These are phyloP conservation scores for Juglanconis oblonga DNA, from an alignment of 2,329 filamentous ascomycete genomes.

Conservation along the genomic window DNA sequence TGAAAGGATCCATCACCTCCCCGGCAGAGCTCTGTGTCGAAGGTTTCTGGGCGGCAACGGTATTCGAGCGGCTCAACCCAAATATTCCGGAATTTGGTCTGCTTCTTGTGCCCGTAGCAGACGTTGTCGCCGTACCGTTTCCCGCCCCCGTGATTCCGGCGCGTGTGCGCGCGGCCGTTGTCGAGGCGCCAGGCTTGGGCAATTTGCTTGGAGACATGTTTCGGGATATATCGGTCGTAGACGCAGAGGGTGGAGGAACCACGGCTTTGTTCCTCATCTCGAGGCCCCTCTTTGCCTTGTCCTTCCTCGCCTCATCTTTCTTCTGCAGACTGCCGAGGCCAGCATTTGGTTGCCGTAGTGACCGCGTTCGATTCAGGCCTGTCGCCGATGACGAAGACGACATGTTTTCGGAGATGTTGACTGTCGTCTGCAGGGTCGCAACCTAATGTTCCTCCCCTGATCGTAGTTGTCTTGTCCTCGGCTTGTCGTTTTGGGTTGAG, in stretches of 20 bases:
- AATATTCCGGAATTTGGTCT: constrained; percentile 24
- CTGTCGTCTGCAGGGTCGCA: background rate
- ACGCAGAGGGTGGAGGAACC: background rate
- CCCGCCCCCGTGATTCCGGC: background rate
- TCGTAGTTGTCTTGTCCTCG: background rate
- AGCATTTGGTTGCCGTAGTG: constrained; percentile 14
- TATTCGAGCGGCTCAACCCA: constrained; percentile 15
- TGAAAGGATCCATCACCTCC: background rate
- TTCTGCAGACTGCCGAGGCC: constrained; percentile 7
- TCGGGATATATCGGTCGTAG: constrained; percentile 17
- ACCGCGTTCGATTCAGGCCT: constrained; percentile 13
- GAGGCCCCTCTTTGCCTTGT: background rate
- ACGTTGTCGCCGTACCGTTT: background rate
- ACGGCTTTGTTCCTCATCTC: background rate
- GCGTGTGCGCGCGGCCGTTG: constrained; percentile 23
- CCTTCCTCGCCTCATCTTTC: constrained; percentile 4
- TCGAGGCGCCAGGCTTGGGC: constrained; percentile 42
- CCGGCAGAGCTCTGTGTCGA: constrained; percentile 17
- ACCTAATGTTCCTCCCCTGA: background rate
- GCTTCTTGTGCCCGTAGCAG: constrained; percentile 9
- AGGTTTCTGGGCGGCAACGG: constrained; percentile 23
- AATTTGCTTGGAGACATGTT: constrained; percentile 48
- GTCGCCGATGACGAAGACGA: constrained; percentile 14
- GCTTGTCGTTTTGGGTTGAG: background rate
- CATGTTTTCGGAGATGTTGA: background rate